phyloP scores from a whole-genome alignment of 2,329 filamentous ascomycete genomes.

The Colletotrichum destructivum region DNA sequence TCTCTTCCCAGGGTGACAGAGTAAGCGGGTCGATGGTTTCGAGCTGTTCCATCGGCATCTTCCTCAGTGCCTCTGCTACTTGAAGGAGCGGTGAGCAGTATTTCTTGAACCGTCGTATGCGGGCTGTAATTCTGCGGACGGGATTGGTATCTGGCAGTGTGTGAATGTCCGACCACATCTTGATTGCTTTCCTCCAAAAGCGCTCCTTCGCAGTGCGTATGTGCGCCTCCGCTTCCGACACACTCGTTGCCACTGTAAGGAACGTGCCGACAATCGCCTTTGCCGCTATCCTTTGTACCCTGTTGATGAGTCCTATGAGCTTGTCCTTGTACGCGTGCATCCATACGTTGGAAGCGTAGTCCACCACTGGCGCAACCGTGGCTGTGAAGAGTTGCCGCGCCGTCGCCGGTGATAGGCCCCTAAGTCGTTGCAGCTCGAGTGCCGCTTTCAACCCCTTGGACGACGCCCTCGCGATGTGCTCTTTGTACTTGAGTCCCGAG shows the following conservation, averaged over 20 bases:
- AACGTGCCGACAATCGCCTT: conserved; percentile 44
- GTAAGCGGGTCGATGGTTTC: background rate
- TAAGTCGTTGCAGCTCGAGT: conserved; percentile 41
- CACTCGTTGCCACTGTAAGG: conserved; percentile 41
- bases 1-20: background rate
- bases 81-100: background rate
- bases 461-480: conserved; percentile 46
- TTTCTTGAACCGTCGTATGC: background rate
- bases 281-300: conserved; percentile 37
- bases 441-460: conserved; percentile 45
- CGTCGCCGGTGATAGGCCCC: conserved; percentile 43
- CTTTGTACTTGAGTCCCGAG: conserved; percentile 44
- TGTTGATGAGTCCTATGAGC: conserved; percentile 30
- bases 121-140: too few relatives aligned
- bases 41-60: background rate
- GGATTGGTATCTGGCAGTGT: too few relatives aligned
- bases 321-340: conserved; percentile 45
- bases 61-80: background rate
- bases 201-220: conserved; percentile 42
- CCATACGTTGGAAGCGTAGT: conserved; percentile 48
- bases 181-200: conserved; percentile 40
- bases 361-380: conserved; percentile 45
- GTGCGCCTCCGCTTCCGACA: conserved; percentile 44
- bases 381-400: conserved; percentile 46
- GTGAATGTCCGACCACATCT: background rate